These are phyloP conservation scores for Debaryomyces nepalensis DNA, from an alignment of 1,139 yeast species.

Conservation along the genomic window DNA sequence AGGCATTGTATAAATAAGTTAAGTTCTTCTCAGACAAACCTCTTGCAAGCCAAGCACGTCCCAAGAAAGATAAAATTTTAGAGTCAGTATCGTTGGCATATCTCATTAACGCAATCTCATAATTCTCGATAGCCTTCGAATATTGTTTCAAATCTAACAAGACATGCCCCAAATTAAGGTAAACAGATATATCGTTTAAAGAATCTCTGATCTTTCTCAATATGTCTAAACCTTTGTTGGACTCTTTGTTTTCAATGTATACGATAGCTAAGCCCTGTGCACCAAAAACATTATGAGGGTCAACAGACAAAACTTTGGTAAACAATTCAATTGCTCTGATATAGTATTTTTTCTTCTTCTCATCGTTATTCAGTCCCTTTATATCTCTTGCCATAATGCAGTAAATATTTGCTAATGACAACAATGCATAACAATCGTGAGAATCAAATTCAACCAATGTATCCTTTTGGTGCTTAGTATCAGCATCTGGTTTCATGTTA, in stretches of 20 bases:
- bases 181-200: conserved; percentile 79
- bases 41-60: conserved; percentile 89
- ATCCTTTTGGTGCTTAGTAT: conserved; percentile 80
- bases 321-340: conserved; percentile 88
- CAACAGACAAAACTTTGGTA: conserved; percentile 84
- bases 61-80: conserved; percentile 71
- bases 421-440: conserved; percentile 87
- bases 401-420: conserved; percentile 89
- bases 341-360: conserved; percentile 76
- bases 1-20: conserved; percentile 60
- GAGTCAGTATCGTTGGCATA: conserved; percentile 68
- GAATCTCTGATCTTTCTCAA: conserved; percentile 91
- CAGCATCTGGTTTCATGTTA: conserved; percentile 61
- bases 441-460: conserved; percentile 82
- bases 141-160: conserved; percentile 80
- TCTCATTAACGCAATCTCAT: conserved; percentile 75
- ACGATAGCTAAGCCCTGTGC: conserved; percentile 97
- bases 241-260: conserved; percentile 83
- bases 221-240: conserved; percentile 79
- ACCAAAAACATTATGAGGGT: conserved; percentile 87
- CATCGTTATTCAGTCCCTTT: conserved; percentile 57
- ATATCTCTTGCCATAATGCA: conserved; percentile 80
- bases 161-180: conserved; percentile 88
- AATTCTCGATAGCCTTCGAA: conserved; percentile 85
- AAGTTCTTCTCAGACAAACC: conserved; percentile 72